Evolutionary conservation across 768 basidiomycete genomes (phyloP), one percentile per base, ranked within the genome.

Genomic region (Tremella fuciformis): DNA sequence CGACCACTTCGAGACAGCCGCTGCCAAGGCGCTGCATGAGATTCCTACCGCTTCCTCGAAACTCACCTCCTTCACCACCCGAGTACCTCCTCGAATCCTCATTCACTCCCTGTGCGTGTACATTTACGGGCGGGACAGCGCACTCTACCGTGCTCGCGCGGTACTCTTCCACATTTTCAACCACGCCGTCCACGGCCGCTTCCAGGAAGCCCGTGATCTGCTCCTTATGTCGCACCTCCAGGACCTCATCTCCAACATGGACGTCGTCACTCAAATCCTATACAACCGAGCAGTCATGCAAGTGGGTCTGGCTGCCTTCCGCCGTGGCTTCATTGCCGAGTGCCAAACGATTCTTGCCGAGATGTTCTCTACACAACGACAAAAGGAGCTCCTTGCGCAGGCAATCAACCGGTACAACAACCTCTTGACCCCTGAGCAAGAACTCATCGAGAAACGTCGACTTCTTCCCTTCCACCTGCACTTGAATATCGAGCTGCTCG

Each of bases 401-500:
- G 92, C 93, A 26, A 88, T 94, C 2, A 94, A 97, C 76, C 85
- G 92, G 34, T 94, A 86, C 81, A 88, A 89, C 66, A 76, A 77
- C 46, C 83, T 84, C 8, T 69, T 75, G 58, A 84, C 88, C 13
- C 91, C 91, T 1, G 96, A 99, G 77, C 96, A 99, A 78, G 96
- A 99, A 77, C 89, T 92, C 73, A 86, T 92, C 2, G 96, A 99
- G 77, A 89, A 92, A 65, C 87, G 91, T 65, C 84, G 96, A 34
- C 91, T 97, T 69, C 82, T 99, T 21, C 96, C 96, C 25, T 99
- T 98, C 86, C 96, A 99, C 78, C 89, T 98, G 88, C 96, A 99
- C 78, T 92, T 98, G 79, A 99, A 98, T 80, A 91, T 96, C 13
- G 96, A 98, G 78, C 82, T 99, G 8, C 81, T 98, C 55, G 96